These are phyloP conservation scores for Penicillium desertorum DNA, from an alignment of 495 filamentous ascomycete species.

Conservation along the genomic window DNA sequence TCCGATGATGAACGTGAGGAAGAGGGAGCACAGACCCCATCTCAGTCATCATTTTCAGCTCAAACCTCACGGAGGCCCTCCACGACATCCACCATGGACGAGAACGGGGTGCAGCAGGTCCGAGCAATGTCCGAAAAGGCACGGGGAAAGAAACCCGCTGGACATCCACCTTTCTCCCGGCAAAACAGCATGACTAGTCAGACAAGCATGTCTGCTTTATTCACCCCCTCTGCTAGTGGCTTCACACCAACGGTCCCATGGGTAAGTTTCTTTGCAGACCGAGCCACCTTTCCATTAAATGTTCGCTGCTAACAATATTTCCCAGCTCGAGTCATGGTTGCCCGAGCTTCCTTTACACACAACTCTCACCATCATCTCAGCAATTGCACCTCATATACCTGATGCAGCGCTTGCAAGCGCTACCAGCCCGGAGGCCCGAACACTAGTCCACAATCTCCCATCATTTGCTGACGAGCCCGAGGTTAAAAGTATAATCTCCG, in stretches of 20 bases:
- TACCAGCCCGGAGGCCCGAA: constrained; percentile 38
- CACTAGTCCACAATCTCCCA: constrained; percentile 48
- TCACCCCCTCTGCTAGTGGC: constrained; percentile 47
- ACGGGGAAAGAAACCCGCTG: constrained; percentile 92
- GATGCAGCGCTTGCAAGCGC: constrained; percentile 36
- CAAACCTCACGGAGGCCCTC: constrained; percentile 72
- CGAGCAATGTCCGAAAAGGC: constrained; percentile 98
- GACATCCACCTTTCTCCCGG: constrained; percentile 76
- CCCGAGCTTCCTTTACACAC: constrained; percentile 90
- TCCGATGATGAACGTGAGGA: constrained; percentile 67
- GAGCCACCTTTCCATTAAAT: background rate
- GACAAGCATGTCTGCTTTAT: constrained; percentile 59
- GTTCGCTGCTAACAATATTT: constrained; percentile 14
- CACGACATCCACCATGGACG: constrained; percentile 69
- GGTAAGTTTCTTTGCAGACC: constrained; percentile 46
- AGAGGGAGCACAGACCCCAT: constrained; percentile 59
- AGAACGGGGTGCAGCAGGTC: constrained; percentile 83
- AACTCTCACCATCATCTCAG: constrained; percentile 73
- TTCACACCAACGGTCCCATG: constrained; percentile 79
- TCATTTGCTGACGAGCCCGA: constrained; percentile 66
- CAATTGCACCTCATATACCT: constrained; percentile 50
- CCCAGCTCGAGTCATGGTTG: constrained; percentile 90
- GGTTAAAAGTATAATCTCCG: constrained; percentile 59
- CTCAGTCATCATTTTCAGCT: constrained; percentile 67
- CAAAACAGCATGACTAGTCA: constrained; percentile 91